A percentile compares a stretch with the other conserved stretches of the same genome.
Evolutionary conservation across 2,329 filamentous ascomycete genomes (phyloP).

Genomic region (Pyrenophora tritici-repentis): DNA sequence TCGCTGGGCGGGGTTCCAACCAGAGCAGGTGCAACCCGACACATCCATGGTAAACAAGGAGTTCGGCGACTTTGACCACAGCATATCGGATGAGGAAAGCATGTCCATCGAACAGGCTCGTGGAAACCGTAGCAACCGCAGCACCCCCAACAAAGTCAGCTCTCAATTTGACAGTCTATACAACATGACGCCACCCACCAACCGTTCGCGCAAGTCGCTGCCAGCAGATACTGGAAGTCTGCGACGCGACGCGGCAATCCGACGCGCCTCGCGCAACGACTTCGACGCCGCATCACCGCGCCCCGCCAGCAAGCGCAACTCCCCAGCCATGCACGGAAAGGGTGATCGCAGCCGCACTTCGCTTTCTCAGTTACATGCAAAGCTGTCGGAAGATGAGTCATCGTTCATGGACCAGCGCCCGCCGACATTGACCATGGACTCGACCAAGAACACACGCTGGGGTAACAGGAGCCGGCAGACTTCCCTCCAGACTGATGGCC

Average conservation of each 20-base stretch:
- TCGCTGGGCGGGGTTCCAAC: conserved; percentile 43
- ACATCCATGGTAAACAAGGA: conserved; percentile 48
- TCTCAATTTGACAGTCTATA: conserved; percentile 58
- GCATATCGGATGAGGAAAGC: conserved; percentile 50
- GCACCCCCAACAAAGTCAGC: conserved; percentile 52
- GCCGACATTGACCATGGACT: conserved; percentile 47
- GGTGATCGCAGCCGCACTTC: conserved; percentile 52
- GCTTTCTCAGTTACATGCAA: conserved; percentile 62
- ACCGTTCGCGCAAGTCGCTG: conserved; percentile 43
- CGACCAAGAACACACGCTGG: conserved; percentile 61
- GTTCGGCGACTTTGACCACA: conserved; percentile 50
- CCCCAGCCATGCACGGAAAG: conserved; percentile 36
- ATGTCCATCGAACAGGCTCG: conserved; percentile 64
- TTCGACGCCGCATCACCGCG: conserved; percentile 47
- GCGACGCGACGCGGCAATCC: conserved; percentile 53
- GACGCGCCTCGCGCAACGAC: conserved; percentile 52
- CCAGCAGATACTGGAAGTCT: conserved; percentile 44
- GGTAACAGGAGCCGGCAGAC: conserved; percentile 51
- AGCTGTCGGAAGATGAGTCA: conserved; percentile 58
- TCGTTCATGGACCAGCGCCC: conserved; percentile 59
- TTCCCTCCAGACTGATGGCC: conserved; percentile 44
- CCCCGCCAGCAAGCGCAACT: conserved; percentile 44
- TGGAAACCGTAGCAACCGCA: conserved; percentile 49
- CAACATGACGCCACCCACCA: conserved; percentile 52
- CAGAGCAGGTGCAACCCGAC: conserved; percentile 42